Base-by-base conservation (phyloP, 495 filamentous ascomycete genomes). In the Pyronema omphalodes region DNA sequence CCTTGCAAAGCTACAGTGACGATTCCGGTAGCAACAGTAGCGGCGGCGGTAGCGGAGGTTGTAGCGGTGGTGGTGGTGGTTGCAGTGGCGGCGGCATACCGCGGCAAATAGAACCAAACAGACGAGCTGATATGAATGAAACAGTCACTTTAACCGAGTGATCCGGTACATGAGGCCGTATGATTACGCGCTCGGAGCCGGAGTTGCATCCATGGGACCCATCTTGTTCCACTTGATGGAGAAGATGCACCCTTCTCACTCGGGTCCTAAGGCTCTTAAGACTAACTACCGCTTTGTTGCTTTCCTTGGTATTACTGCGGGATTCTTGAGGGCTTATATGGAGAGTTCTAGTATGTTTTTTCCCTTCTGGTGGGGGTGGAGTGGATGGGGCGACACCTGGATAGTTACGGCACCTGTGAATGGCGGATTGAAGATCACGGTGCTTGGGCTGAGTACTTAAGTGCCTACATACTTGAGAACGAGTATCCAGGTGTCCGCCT, bases 131-230 rank as follows among this genome's bases (percentile, higher is more conserved):
- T 14, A 40, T 62, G 36, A 60, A 33, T 52, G n/a, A 37, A 43
- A 46, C 60, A 96, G 93, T 58, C 89, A 98, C 68, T 78, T 96
- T 70, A 83, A 73, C 66, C 82, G 93, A 62, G 91, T 96, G 43
- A 66, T 93, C 51, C 68, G 78, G 62, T 98, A 96, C 75, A 83
- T 88, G 50, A 79, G 91, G 29, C 69, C 78, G 35, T 81, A 76
- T 41, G 91, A 98, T 70, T 96, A 91, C 63, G 75, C 71, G 7
- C 69, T 79, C 57, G 88, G 80, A 53, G 72, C 74, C 57, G 76
- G 71, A 6, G 72, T 80, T 36, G 79, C 79, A 3, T 76, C 80
- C 14, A 70, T 72, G 35, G 83, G 79, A 53, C 93, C 91, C 17
- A 74, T 75, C 51, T 66, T 83, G 40, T 79, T 94, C 66, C 76